Base-by-base conservation (phyloP, 257 asterid genomes). In the Solanum medicagineum region DNA sequence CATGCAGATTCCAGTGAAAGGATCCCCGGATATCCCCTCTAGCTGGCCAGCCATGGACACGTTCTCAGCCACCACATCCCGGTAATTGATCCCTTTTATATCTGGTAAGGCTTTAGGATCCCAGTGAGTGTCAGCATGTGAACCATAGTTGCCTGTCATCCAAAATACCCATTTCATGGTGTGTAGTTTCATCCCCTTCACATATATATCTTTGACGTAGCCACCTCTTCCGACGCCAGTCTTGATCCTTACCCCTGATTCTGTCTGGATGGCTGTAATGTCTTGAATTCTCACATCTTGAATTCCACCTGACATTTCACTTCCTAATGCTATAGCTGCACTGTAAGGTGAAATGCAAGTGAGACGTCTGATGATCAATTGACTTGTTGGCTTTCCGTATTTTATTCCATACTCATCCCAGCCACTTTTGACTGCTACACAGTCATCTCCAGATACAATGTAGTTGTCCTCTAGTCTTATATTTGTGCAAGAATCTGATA, bases 301-400 rank as follows among this genome's bases (percentile, higher is more conserved):
- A 49, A 95, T 95, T 63, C 98, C 99, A 4, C 97, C 99, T 0
- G 98, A 95, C 98, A 95, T 94, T 84, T 95, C 98, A 26, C 98
- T 95, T 36, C 99, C 98, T 69, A 94, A 62, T 26, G 99, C 99
- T 24, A 95, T 90, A 74, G 97, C 97, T 1, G 99, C 99, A 47
- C 97, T 93, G 87, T 92, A 93, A 0, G 99, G 99, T 15, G 99
- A 95, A 81, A 95, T 88, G 91, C 98, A 95, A 5, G 99, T 94
- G 75, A 95, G 95, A 49, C 95, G 92, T 69, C 88, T 59, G 87
- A 95, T 92, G 85, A 89, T 47, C 45, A 95, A 88, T 3, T 95
- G 96, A 44, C 89, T 91, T 0, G 97, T 95, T 8, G 99, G 97
- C 98, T 91, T 95, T 20, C 93, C 97, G 51, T 91, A 95, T 45